Base-by-base conservation (phyloP, 768 basidiomycete species). In the Arthromyces matolae region DNA sequence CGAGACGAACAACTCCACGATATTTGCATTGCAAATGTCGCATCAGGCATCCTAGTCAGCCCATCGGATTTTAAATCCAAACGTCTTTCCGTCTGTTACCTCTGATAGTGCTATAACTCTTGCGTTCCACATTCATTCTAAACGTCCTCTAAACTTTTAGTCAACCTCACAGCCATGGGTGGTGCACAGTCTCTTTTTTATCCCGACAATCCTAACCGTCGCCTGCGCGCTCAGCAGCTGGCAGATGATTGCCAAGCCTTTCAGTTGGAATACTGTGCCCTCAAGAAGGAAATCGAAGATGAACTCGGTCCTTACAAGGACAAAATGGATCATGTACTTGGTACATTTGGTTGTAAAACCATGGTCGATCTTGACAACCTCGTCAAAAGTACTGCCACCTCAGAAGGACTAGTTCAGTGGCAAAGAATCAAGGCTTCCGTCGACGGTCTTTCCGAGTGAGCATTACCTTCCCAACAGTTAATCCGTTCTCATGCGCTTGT, bases 191-290 rank as follows among this genome's bases (percentile, higher is more conserved):
- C 53, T 19, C 44, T 55, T 8, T 52, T 55, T 35, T 55, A 36
- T n/a, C 53, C 53, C 3, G 53, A 55, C 37, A 55, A 55, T 23
- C 40, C 45, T 12, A 55, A 52, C 14, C 53, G 53, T 22, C 46
- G 42, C 25, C 19, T 42, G 34, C 53, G 53, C 13, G 53, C 53
- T 14, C 37, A 55, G 20, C 51, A 55, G 31, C 51, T 55, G 10
- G 53, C 45, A 18, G 45, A 55, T 25, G 53, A 55, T 31, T 55
- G 53, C 35, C 39, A 52, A 19, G 16, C 33, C 14, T 51, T 42
- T 33, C 44, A 55, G 32, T 22, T 18, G 18, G 29, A 44, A 29
- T 55, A 42, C 31, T 45, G 52, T n/a, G 27, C 13, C 10, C 42
- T 46, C 36, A 52, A 55, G 20, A 27, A 20, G 3, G 47, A 55